Percentiles rank a stretch among this genome's conserved stretches.
Evolutionary conservation across 768 basidiomycete genomes (phyloP).

Genomic region (Phlebiopsis flavidoalba): DNA sequence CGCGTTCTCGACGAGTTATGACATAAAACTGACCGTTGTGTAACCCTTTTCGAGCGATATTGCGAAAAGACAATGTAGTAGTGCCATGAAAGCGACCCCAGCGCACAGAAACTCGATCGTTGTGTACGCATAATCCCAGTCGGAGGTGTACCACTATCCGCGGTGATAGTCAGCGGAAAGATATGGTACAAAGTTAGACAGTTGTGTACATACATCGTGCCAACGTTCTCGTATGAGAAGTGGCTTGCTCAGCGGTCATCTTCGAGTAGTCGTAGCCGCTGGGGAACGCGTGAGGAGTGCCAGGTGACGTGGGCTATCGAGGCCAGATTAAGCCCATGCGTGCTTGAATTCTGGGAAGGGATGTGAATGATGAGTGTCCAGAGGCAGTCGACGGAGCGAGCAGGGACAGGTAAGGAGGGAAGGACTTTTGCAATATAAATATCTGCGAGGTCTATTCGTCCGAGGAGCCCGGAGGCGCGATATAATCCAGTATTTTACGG

Average conservation of each 20-base stretch:
- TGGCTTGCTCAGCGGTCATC: constrained; percentile 21
- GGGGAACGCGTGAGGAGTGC: constrained; percentile 23
- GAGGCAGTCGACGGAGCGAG: too few species aligned
- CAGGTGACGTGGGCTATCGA: constrained; percentile 24
- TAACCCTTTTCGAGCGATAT: not conserved
- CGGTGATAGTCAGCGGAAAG: not conserved
- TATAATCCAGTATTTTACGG: too few species aligned
- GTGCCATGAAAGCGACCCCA: constrained; percentile 12
- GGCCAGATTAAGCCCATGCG: constrained; percentile 25
- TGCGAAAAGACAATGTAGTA: not conserved
- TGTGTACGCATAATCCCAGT: constrained; percentile 28
- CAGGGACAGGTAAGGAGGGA: too few species aligned
- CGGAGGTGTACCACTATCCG: constrained; percentile 26
- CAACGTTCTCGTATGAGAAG: constrained; percentile 19
- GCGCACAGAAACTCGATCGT: constrained; percentile 28
- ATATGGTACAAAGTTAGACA: not conserved
- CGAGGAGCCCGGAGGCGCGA: too few species aligned
- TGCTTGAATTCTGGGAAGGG: too few species aligned
- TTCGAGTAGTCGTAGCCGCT: constrained; percentile 18
- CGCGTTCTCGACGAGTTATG: not conserved
- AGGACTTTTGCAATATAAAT: too few species aligned
- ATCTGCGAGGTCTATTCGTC: too few species aligned
- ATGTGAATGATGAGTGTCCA: too few species aligned
- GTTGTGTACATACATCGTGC: constrained; percentile 23
- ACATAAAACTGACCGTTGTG: not conserved